Conservation (phyloP, 1,139 yeast species). For the Debaryomycetaceae sp. region DNA sequence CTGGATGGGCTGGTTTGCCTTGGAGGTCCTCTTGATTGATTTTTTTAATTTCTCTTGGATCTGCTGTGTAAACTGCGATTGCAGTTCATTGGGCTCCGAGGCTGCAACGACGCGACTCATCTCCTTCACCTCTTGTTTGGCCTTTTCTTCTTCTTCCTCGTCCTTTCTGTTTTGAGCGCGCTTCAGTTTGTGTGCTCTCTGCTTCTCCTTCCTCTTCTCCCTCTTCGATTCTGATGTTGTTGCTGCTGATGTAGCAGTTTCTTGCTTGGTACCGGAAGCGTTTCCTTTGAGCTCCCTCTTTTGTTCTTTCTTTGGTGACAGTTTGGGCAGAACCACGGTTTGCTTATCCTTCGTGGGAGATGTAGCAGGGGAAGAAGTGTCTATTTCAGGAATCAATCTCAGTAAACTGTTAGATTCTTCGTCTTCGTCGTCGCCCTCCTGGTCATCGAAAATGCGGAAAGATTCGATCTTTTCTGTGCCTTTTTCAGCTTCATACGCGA, state of each 20-base stretch:
- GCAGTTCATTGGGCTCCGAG: conserved; percentile 5
- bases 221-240: background rate
- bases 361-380: background rate
- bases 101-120: conserved; percentile 2
- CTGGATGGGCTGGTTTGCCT: conserved; percentile 67
- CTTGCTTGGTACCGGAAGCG: background rate
- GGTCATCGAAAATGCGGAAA: background rate
- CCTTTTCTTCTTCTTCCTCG: conserved; percentile 5
- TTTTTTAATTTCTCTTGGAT: conserved; percentile 47
- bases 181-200: background rate
- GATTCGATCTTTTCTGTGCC: background rate
- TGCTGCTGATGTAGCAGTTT: background rate
- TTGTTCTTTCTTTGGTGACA: background rate
- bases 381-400: background rate
- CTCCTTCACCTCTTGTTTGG: conserved; percentile 5
- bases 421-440: background rate
- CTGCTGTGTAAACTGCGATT: conserved; percentile 38
- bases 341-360: background rate
- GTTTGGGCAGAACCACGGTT: background rate
- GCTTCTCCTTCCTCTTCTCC: background rate
- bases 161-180: conserved; percentile 1
- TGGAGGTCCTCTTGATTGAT: conserved; percentile 41
- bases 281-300: background rate
- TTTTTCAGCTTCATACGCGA: background rate
- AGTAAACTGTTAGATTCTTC: background rate